A percentile compares a stretch with the other conserved stretches of the same genome.
These are phyloP conservation scores for Suillus subaureus DNA, from an alignment of 768 basidiomycete genomes.

Conservation along the genomic window DNA sequence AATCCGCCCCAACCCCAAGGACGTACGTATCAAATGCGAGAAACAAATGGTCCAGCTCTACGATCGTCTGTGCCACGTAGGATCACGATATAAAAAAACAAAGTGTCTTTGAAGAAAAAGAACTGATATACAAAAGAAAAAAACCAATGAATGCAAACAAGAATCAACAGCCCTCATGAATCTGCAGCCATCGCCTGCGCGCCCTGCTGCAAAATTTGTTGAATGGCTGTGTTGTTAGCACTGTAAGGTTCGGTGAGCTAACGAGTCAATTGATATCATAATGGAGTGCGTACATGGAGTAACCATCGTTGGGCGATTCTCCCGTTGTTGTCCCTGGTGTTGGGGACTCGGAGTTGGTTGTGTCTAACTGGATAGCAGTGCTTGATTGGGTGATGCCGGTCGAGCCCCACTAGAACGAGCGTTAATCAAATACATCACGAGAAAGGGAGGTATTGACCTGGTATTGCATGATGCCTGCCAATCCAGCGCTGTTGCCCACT, in stretches of 20 bases:
- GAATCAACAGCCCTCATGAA: neutral
- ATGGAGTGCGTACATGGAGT: slow-evolving; percentile 37
- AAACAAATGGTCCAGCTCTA: neutral
- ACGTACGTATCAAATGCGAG: neutral
- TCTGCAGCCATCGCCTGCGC: neutral
- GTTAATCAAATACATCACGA: neutral
- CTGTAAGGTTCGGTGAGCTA: neutral
- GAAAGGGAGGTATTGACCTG: slow-evolving; percentile 17
- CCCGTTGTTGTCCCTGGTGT: slow-evolving; percentile 40
- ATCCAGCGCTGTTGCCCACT: slow-evolving; percentile 45
- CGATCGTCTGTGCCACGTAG: neutral
- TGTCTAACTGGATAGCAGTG: slow-evolving; percentile 40
- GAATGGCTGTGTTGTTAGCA: neutral
- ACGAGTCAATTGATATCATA: neutral
- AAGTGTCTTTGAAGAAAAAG: neutral
- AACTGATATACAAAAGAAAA: neutral
- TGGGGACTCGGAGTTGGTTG: slow-evolving; percentile 29
- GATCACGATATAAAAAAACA: neutral
- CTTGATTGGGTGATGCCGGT: slow-evolving; percentile 48
- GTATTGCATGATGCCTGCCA: slow-evolving; percentile 29
- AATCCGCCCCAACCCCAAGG: neutral
- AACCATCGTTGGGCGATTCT: slow-evolving; percentile 66
- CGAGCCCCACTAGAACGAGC: slow-evolving; percentile 46
- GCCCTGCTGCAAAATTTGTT: neutral
- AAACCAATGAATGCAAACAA: neutral